Evolutionary conservation across 805 yeast species (phyloP), one percentile per base, ranked within the genome.

Genomic region (Clavispora fructus): DNA sequence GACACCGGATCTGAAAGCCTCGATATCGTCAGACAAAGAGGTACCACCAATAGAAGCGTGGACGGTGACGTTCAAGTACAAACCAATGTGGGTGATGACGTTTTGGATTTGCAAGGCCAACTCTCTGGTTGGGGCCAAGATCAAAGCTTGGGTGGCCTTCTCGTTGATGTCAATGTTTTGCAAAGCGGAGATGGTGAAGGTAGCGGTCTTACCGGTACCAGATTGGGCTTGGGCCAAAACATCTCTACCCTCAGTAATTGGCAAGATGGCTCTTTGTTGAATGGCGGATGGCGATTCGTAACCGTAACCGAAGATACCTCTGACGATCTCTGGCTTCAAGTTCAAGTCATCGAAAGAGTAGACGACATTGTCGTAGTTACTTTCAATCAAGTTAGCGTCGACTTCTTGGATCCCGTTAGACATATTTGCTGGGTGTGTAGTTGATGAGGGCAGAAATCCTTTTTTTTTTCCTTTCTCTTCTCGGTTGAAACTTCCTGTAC

Each of bases 21-120:
- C 86, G 55, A 87, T 77, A 74, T 94, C 99, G 55, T 90, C 94
- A 51, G 83, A 82, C 67, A 89, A 79, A 50, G 88, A 80, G 52
- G 95, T 92, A 68, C 99, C 99, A 71, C 99, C 99, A 62, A 94
- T 88, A 71, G 96, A 92, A 45, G 98, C 97, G 67, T 94, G 97
- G 61, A 94, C 91, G 54, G 85, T 82, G 51, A 92, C 80, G 63
- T 88, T 84, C 85, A 94, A 82, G 77, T 87, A 88, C 69, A 82
- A 82, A 55, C 98, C 97, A 58, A 94, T 79, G 58, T 91, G 86
- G 65, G 83, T 77, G 44, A 92, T 88, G 58, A 94, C 99, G 67
- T 84, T 87, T 74, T 89, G 96, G 67, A 94, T 94, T 78, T 94
- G 99, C 58, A 83, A 76, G 42, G 98, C 98, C 69, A 94, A 80